Base-by-base conservation (phyloP, 306 rosid species). In the Cicer arietinum region DNA sequence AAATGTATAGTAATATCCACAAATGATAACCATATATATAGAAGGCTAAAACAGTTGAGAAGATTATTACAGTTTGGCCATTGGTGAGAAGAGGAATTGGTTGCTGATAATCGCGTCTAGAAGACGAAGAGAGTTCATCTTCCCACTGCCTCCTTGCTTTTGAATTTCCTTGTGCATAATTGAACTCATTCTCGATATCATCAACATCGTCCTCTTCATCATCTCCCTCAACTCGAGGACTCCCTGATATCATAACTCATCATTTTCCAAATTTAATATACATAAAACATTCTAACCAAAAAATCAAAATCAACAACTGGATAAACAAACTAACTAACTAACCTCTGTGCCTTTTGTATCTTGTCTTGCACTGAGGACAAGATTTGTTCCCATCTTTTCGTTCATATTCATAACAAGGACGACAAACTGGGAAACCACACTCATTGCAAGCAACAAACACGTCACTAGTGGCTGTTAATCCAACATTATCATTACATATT, bases 281-380 rank as follows among this genome's bases (percentile, higher is more conserved):
- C 54, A 14, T 44, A 22, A 60, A 41, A 9, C 7, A 70, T 13
- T 13, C 30, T 57, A 1, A 64, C 25, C 44, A 47, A 50, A 59
- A 22, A 22, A 40, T 14, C 35, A 8, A 7, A 13, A 10, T 12
- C 44, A 67, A 53, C 11, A 61, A 10, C 1, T 1, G 7, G 2
- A 13, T 37, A 68, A 71, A 45, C 68, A 6, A 53, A 86, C 9
- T 4, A 8, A 18, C 41, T 60, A 76, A 51, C 96, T 7, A 68
- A 94, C 99, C 99, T 85, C 84, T 88, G 74, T 84, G 98, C 90
- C 99, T 92, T 45, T 86, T 90, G 80, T 95, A 95, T 75, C 98
- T 89, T 56, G 98, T 95, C 86, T 95, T 95, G 96, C 99, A 95
- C 83, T 90, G 96, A 12, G 99, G 99, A 56, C 99, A 95, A 77